Conservation (phyloP, 2,329 filamentous ascomycete genomes). For the Xylariaceae sp. region DNA sequence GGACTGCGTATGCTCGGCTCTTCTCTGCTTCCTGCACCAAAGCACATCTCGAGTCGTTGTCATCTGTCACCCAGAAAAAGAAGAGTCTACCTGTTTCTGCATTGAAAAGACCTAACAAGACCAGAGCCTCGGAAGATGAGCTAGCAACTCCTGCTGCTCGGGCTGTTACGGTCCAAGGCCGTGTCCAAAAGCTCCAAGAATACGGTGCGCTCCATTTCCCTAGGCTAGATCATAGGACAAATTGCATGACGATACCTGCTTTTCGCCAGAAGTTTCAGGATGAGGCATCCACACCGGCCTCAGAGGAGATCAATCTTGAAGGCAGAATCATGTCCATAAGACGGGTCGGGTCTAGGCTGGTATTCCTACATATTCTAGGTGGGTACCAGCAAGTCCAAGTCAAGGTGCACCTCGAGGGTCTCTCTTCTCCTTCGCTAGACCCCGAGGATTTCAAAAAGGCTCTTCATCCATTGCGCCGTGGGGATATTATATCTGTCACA, state of each 20-base stretch:
- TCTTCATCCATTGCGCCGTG: constrained; percentile 72
- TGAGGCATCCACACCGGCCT: constrained; percentile 29
- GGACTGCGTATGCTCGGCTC: constrained; percentile 54
- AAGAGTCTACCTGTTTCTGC: constrained; percentile 26
- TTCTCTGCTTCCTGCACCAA: constrained; percentile 52
- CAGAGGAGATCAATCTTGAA: constrained; percentile 42
- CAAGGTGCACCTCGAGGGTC: constrained; percentile 70
- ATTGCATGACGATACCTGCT: constrained; percentile 46
- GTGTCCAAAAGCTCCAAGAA: constrained; percentile 60
- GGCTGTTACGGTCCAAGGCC: constrained; percentile 33
- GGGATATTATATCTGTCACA: constrained; percentile 73
- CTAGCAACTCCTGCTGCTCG: constrained; percentile 17
- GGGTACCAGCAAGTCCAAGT: constrained; percentile 77
- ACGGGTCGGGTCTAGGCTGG: constrained; percentile 70
- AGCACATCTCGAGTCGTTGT: constrained; percentile 25
- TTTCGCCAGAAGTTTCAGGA: constrained; percentile 47
- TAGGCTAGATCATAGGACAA: constrained; percentile 47
- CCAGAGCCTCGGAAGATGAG: constrained; percentile 8
- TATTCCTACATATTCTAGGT: constrained; percentile 83
- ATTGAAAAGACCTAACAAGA: constrained; percentile 2
- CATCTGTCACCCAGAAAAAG: constrained; percentile 26
- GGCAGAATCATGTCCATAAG: constrained; percentile 42
- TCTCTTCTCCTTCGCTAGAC: constrained; percentile 49
- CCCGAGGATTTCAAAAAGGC: constrained; percentile 62
- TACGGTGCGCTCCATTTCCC: constrained; percentile 63